Percentiles rank a stretch among this genome's conserved stretches.
phyloP scores from a whole-genome alignment of 2,329 filamentous ascomycete species.

The Penicillium decumbens region DNA sequence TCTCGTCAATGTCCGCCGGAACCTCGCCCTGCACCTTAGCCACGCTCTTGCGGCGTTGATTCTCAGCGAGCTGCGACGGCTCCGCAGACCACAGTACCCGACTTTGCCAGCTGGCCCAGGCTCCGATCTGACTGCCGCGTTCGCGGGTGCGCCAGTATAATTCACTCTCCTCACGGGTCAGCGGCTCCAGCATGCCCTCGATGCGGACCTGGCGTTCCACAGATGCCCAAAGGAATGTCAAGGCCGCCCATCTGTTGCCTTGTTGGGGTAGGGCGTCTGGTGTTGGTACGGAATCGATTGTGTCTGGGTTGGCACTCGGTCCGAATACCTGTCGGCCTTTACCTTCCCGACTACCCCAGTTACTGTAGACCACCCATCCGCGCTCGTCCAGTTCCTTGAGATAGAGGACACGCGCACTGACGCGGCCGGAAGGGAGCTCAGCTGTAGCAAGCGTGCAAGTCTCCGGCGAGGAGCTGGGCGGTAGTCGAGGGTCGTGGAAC shows the following conservation, averaged over 20 bases:
- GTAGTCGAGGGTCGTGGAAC: slow-evolving; percentile 69
- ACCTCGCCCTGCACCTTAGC: slow-evolving; percentile 21
- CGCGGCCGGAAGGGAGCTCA: slow-evolving; percentile 72
- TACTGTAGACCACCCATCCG: slow-evolving; percentile 90
- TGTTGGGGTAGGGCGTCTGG: slow-evolving; percentile 34
- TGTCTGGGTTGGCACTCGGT: slow-evolving; percentile 7
- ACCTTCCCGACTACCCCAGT: slow-evolving; percentile 68
- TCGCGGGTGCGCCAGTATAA: slow-evolving; percentile 62
- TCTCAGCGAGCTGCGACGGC: slow-evolving; percentile 22
- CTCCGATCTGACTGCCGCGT: slow-evolving; percentile 76
- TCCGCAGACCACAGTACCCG: slow-evolving; percentile 56
- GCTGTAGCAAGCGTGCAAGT: slow-evolving; percentile 85
- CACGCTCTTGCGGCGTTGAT: slow-evolving; percentile 25
- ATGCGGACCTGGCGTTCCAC: slow-evolving; percentile 87
- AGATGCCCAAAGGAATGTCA: slow-evolving; percentile 87
- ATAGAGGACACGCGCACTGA: slow-evolving; percentile 83
- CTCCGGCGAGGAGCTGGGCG: slow-evolving; percentile 69
- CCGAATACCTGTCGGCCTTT: slow-evolving; percentile 43
- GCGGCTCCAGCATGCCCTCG: slow-evolving; percentile 68
- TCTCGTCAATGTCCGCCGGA: slow-evolving; percentile 28
- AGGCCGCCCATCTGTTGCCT: slow-evolving; percentile 68
- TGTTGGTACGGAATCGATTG: slow-evolving; percentile 59
- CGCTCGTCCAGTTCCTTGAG: slow-evolving; percentile 82
- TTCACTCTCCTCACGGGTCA: slow-evolving; percentile 67
- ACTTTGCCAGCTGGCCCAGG: slow-evolving; percentile 91